A percentile compares a stretch with the other conserved stretches of the same genome.
phyloP scores from a whole-genome alignment of 768 basidiomycete genomes.

The Coprinopsis sp. region DNA sequence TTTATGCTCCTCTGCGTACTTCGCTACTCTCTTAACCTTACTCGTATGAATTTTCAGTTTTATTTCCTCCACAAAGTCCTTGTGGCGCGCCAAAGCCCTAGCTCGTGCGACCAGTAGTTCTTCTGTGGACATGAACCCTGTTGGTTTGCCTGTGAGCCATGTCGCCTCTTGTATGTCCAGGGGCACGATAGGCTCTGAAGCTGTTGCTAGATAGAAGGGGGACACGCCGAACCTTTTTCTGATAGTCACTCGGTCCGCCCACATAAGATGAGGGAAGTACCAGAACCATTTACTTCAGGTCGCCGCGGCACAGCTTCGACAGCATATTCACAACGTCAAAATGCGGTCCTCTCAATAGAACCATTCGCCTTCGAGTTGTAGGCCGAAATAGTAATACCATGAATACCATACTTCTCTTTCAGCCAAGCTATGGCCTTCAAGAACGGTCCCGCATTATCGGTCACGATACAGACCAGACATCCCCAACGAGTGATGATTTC shows the following conservation, averaged over 20 bases:
- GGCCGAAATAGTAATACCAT: conserved; percentile 15
- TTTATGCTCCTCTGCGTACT: conserved; percentile 19
- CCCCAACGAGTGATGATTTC: no score
- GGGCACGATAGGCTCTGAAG: conserved; percentile 25
- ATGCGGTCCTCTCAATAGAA: conserved; percentile 16
- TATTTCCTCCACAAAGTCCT: conserved; percentile 14
- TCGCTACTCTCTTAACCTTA: conserved; percentile 8
- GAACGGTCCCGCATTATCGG: conserved; percentile 32
- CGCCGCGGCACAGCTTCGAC: conserved; percentile 17
- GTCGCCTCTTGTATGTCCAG: conserved; percentile 25
- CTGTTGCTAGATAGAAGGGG: conserved; percentile 27
- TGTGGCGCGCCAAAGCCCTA: conserved; percentile 17
- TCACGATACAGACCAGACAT: conserved; percentile 30
- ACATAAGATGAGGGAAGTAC: conserved; percentile 24
- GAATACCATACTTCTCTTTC: conserved; percentile 19
- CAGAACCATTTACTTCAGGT: conserved; percentile 26
- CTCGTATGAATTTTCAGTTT: conserved; percentile 17
- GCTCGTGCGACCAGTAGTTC: conserved; percentile 21
- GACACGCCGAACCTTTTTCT: conserved; percentile 22
- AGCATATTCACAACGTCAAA: conserved; percentile 19
- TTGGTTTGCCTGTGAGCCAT: conserved; percentile 20
- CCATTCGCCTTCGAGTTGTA: conserved; percentile 23
- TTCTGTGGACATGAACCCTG: conserved; percentile 8
- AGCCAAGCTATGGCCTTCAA: conserved; percentile 15
- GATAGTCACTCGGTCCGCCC: conserved; percentile 28